Conservation (phyloP, 1,139 yeast species). For the Hansenula lynferdii region DNA sequence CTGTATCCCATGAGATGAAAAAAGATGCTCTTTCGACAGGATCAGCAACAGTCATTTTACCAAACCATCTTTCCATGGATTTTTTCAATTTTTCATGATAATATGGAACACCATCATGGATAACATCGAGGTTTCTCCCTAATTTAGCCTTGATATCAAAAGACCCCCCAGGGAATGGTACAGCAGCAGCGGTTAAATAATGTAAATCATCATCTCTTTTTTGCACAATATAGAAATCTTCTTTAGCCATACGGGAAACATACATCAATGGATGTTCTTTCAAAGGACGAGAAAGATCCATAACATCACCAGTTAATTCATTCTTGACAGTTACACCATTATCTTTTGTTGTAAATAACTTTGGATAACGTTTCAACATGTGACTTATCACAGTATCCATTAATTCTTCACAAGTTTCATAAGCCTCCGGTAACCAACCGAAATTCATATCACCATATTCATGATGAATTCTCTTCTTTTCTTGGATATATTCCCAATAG, state of each 20-base stretch:
- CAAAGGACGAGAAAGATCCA: conserved; percentile 56
- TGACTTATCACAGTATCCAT: conserved; percentile 60
- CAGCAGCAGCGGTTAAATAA: conserved; percentile 68
- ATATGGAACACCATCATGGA: conserved; percentile 66
- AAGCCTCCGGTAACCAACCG: conserved; percentile 66
- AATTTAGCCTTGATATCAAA: conserved; percentile 56
- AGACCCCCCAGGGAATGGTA: conserved; percentile 76
- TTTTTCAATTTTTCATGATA: conserved; percentile 58
- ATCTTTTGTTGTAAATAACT: conserved; percentile 49
- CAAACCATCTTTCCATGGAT: conserved; percentile 74
- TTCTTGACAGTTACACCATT: conserved; percentile 48
- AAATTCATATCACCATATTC: conserved; percentile 57
- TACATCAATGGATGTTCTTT: conserved; percentile 59
- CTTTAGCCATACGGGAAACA: conserved; percentile 68
- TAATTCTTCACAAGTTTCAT: conserved; percentile 57
- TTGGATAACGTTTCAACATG: conserved; percentile 57
- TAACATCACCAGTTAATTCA: conserved; percentile 54
- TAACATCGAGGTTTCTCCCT: conserved; percentile 57
- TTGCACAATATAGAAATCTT: conserved; percentile 62
- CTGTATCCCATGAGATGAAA: conserved; percentile 72
- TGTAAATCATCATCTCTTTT: conserved; percentile 54
- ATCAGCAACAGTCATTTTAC: conserved; percentile 50
- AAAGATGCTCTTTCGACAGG: conserved; percentile 77
- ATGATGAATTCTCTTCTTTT: conserved; percentile 53
- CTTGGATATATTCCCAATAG: conserved; percentile 60